Percentiles rank a stretch among this genome's conserved stretches.
phyloP scores from a whole-genome alignment of 805 yeast species.

The Diddensiella caesifluorescens region DNA sequence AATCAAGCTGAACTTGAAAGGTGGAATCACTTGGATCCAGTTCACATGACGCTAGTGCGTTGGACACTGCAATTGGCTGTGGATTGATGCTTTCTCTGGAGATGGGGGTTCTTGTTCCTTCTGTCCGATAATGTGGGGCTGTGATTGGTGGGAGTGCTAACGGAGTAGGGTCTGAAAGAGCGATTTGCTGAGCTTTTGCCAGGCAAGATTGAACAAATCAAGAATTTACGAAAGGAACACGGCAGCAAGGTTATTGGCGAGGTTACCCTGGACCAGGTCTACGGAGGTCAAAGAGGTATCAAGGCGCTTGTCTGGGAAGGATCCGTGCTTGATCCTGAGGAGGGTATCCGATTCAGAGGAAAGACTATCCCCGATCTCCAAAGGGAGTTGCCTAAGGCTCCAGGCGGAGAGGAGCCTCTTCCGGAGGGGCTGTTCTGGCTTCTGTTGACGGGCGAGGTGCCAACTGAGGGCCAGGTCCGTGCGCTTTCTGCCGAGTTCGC shows the following conservation, averaged over 20 bases:
- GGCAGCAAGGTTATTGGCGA: constrained; percentile 76
- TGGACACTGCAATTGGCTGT: too few species aligned
- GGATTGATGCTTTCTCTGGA: neutral
- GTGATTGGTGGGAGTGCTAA: constrained; percentile 2
- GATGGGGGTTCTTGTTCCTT: neutral
- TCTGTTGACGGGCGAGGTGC: constrained; percentile 76
- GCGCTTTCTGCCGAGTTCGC: constrained; percentile 73
- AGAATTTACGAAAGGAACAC: constrained; percentile 80
- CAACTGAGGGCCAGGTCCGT: constrained; percentile 63
- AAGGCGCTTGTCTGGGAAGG: constrained; percentile 87
- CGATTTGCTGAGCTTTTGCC: constrained; percentile 91
- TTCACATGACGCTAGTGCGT: too few species aligned
- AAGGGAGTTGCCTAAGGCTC: constrained; percentile 67
- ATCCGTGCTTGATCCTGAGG: constrained; percentile 75
- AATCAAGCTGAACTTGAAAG: too few species aligned
- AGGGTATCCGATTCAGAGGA: constrained; percentile 84
- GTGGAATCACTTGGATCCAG: too few species aligned
- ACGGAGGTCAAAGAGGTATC: constrained; percentile 90
- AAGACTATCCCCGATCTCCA: constrained; percentile 76
- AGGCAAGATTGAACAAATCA: constrained; percentile 85
- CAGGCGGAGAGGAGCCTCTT: constrained; percentile 57
- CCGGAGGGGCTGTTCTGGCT: constrained; percentile 86
- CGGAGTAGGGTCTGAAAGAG: constrained; percentile 64
- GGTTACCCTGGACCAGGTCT: constrained; percentile 71
- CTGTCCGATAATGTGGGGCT: neutral